phyloP scores from a whole-genome alignment of 768 basidiomycete species.

The Jaapia argillacea region DNA sequence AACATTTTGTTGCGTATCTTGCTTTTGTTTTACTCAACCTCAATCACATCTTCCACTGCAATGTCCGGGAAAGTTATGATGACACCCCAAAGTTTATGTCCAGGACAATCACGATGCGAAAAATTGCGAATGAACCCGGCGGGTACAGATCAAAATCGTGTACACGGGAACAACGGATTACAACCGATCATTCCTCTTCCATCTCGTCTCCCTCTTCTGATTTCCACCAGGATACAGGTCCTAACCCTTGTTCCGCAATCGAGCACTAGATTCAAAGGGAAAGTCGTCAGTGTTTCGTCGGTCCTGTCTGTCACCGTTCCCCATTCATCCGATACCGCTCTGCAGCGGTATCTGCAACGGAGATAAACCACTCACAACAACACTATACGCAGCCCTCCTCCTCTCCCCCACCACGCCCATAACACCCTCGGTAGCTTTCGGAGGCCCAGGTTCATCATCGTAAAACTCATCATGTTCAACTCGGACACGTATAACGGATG shows the following conservation, averaged over 20 bases:
- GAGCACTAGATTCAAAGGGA: slow-evolving; percentile 43
- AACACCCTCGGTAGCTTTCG: slow-evolving; percentile 64
- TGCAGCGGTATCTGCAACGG: too few relatives aligned
- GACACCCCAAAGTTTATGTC: too few relatives aligned
- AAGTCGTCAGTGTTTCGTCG: too few relatives aligned
- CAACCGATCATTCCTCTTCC: slow-evolving; percentile 28
- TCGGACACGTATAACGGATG: slow-evolving; percentile 67
- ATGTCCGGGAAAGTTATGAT: too few relatives aligned
- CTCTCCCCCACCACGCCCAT: slow-evolving; percentile 38
- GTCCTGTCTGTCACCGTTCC: background rate
- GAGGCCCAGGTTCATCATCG: slow-evolving; percentile 81
- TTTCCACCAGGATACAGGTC: slow-evolving; percentile 71
- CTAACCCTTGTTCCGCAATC: slow-evolving; percentile 75
- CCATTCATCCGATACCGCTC: background rate
- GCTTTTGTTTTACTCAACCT: too few relatives aligned
- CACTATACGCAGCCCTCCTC: slow-evolving; percentile 53
- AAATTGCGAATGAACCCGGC: too few relatives aligned
- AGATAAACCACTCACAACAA: slow-evolving; percentile 40
- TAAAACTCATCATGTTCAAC: slow-evolving; percentile 78
- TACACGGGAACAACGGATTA: too few relatives aligned
- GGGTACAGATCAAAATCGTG: too few relatives aligned
- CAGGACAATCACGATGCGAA: too few relatives aligned
- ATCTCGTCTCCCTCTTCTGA: slow-evolving; percentile 32
- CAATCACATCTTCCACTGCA: too few relatives aligned
- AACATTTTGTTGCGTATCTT: too few relatives aligned